Base-by-base conservation (phyloP, 805 yeast genomes). In the Suhomyces sp. region DNA sequence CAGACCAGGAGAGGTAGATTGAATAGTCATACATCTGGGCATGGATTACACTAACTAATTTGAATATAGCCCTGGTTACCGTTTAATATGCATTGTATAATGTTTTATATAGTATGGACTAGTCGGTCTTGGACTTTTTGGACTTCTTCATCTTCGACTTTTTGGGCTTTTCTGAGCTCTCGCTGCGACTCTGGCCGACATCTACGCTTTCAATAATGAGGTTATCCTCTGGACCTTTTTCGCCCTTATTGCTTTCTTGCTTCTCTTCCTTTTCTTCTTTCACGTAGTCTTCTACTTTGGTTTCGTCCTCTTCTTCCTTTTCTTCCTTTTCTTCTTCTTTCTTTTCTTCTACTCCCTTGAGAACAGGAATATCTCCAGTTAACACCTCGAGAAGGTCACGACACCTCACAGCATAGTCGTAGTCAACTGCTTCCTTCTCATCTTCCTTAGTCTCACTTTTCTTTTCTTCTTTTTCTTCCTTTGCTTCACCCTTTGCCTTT, bases 341-440 rank as follows among this genome's bases (percentile, higher is more conserved):
- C n/a, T 45, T 55, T 13, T 51, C 55, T 9, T 44, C 50, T 2
- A 40, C 47, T 4, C 79, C 79, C 54, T 64, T 67, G 48, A 78
- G 55, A 13, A 46, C 58, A 5, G 76, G 50, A 22, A 55, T 63
- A 46, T 74, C 76, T 9, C 69, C 81, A 3, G 69, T 65, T 56
- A 79, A 58, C 0, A 62, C 59, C 41, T 63, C 57, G 24, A 76
- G 55, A 33, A 80, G 58, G 15, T 56, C 60, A 50, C 69, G 67
- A 50, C 83, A 81, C 54, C 79, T 67, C 13, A 65, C 49, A 1
- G 78, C 82, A 53, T 74, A 73, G 15, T 74, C 78, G 33, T 60
- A 65, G 38, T 70, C 75, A 2, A 56, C 59, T 6, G 52, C 57
- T 26, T 61, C 63, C n/a, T 52, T 52, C 44, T 51, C 55, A 1